Evolutionary conservation across 345 rosid species (phyloP).

Genomic region (Camelina hispida): DNA sequence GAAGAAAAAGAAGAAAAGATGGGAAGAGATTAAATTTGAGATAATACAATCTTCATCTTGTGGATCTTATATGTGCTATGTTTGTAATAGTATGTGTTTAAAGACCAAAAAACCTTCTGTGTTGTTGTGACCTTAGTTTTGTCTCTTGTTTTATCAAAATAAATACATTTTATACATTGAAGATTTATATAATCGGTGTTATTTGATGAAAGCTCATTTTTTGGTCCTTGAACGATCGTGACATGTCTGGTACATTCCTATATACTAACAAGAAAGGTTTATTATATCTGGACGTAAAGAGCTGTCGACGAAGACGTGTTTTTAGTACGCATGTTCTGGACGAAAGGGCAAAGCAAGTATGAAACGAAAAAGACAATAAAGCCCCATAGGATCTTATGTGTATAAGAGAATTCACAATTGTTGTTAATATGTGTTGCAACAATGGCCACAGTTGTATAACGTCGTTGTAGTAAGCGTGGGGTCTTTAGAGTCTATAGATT

Average conservation of each 20-base stretch:
- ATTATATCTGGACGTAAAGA: conserved; percentile 1
- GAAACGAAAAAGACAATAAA: conserved; percentile 18
- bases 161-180: conserved; percentile 30
- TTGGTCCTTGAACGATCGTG: background rate
- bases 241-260: background rate
- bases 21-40: conserved; percentile 27
- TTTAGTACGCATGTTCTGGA: conserved; percentile 5
- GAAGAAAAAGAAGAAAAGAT: background rate
- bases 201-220: background rate
- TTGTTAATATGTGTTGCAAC: conserved; percentile 31
- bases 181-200: conserved; percentile 18
- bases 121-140: conserved; percentile 37
- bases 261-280: background rate
- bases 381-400: conserved; percentile 17
- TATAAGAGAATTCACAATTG: background rate
- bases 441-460: conserved; percentile 29
- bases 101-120: conserved; percentile 17
- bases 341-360: conserved; percentile 25
- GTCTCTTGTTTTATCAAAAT: conserved; percentile 33
- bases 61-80: conserved; percentile 41
- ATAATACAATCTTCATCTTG: conserved; percentile 33
- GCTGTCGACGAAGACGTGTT: conserved; percentile 16
- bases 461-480: conserved; percentile 3
- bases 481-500: background rate
- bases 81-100: conserved; percentile 35